Evolutionary conservation across 176 grass and related monocot species (phyloP), one percentile per base, ranked within the genome.

Genomic region (Eragrostis nindensis): DNA sequence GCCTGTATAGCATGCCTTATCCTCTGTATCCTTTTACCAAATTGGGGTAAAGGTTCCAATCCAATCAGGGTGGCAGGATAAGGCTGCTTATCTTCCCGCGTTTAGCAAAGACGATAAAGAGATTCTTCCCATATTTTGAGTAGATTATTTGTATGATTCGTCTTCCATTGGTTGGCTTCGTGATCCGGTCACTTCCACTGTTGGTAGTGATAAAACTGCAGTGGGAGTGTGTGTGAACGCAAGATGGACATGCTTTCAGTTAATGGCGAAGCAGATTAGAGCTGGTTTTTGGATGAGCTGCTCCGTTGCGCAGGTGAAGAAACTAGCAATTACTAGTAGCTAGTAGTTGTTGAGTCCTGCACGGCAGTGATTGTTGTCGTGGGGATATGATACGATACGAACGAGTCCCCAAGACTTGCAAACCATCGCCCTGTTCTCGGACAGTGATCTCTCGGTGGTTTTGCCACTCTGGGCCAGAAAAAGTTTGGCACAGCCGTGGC

Each of bases 11-110:
- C 39, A 24, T 59, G 60, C 62, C 76, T 79, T 66, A 66, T 78
- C 76, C 44, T 32, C 5, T 15, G 5, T 63, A 38, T 40, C 64
- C 4, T 84, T 25, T 22, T 63, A 56, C 69, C 81, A 8, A 62
- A 75, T 68, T 62, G 44, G 68, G 75, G 73, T 5, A 73, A 47
- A 26, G 13, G 8, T 3, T 17, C 19, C n/a, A 0, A 22, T 27
- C 36, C 27, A 45, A 70, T 80, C 78, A 11, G 21, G 59, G 17
- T 10, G 66, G 66, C 26, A 7, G 62, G 78, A 68, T 68, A 55
- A 79, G 76, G 47, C 17, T 25, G 1, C 2, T 26, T 46, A 13
- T 69, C n/a, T n/a, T n/a, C 49, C 78, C 78, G 52, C 42, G 78
- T 80, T 70, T 57, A 30, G 32, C 65, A 69, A 26, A 54, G 11